Conservation (phyloP, 345 rosid genomes). For the Laguncularia racemosa region DNA sequence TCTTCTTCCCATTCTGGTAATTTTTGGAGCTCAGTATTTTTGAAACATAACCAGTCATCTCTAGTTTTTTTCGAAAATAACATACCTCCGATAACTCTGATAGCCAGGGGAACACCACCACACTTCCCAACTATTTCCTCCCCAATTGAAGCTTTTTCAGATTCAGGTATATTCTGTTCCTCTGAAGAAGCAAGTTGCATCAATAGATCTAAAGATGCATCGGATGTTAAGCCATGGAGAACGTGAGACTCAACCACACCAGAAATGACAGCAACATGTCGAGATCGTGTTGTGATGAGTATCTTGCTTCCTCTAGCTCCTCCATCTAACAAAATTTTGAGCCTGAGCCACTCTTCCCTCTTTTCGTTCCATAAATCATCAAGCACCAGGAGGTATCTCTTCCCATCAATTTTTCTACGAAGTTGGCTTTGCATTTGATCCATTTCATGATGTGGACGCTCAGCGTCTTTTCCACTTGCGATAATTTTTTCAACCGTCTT, state of each 20-base stretch:
- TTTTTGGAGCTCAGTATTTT: conserved; percentile 8
- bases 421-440: conserved; percentile 2
- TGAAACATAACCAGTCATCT: conserved; percentile 15
- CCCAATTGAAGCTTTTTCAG: conserved; percentile 7
- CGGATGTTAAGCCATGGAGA: neutral
- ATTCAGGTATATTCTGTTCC: neutral
- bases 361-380: conserved; percentile 10
- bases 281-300: conserved; percentile 1
- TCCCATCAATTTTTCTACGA: neutral
- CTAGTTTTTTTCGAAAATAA: conserved; percentile 3
- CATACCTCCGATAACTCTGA: conserved; percentile 15
- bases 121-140: conserved; percentile 16
- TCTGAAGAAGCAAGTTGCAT: neutral
- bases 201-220: conserved; percentile 6
- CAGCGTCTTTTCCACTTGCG: neutral
- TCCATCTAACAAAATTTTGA: neutral
- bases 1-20: neutral
- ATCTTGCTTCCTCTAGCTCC: conserved; percentile 3
- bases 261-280: neutral
- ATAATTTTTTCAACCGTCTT: neutral
- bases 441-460: neutral
- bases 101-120: conserved; percentile 16
- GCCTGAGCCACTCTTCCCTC: neutral
- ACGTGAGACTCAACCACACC: neutral
- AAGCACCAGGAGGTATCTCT: conserved; percentile 5